Conservation (phyloP, 2,329 filamentous ascomycete genomes). For the Microdochium paspali region DNA sequence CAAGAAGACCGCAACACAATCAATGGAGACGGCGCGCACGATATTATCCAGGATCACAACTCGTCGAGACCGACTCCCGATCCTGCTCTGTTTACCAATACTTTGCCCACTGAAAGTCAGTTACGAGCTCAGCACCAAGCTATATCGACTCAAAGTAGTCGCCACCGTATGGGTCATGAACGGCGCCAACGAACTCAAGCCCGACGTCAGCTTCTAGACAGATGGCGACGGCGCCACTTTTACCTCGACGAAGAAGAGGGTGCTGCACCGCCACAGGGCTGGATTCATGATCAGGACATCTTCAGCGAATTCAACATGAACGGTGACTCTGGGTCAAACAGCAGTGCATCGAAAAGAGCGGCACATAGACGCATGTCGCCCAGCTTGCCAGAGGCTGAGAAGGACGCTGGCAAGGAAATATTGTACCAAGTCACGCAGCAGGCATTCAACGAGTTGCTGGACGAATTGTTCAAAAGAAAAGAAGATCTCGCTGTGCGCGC, state of each 20-base stretch:
- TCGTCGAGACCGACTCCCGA: slow-evolving; percentile 10
- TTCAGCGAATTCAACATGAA: slow-evolving; percentile 26
- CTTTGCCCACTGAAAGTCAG: slow-evolving; percentile 29
- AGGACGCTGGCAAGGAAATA: slow-evolving; percentile 78
- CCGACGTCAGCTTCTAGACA: slow-evolving; percentile 50
- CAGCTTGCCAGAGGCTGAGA: slow-evolving; percentile 67
- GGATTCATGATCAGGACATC: slow-evolving; percentile 51
- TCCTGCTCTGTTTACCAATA: slow-evolving; percentile 17
- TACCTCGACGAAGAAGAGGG: slow-evolving; percentile 84
- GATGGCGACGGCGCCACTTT: slow-evolving; percentile 70
- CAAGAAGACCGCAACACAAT: background rate
- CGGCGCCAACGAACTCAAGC: slow-evolving; percentile 30
- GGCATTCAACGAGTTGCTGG: slow-evolving; percentile 85
- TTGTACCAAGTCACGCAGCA: slow-evolving; percentile 88
- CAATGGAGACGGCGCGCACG: slow-evolving; percentile 7
- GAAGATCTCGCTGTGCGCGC: slow-evolving; percentile 69
- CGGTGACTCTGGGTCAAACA: slow-evolving; percentile 19
- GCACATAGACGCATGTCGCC: slow-evolving; percentile 32
- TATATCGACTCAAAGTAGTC: slow-evolving; percentile 19
- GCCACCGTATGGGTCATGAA: slow-evolving; percentile 23
- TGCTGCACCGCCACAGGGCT: slow-evolving; percentile 52
- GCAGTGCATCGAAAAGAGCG: background rate
- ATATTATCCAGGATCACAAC: slow-evolving; percentile 8
- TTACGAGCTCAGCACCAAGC: slow-evolving; percentile 23
- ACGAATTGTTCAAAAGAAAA: slow-evolving; percentile 72